phyloP scores from a whole-genome alignment of 257 asterid species.

The Solanum dulcamara region DNA sequence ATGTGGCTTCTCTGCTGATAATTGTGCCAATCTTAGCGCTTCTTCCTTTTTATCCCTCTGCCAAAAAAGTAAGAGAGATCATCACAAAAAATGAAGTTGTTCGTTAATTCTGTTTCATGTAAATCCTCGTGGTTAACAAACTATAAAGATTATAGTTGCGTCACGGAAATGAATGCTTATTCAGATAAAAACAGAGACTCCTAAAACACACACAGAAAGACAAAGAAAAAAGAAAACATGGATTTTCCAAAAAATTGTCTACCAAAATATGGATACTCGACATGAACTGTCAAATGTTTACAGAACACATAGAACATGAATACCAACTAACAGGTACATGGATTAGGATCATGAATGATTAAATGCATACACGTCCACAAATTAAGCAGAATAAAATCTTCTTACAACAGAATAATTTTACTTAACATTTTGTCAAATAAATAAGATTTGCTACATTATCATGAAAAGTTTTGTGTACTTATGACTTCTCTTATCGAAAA shows the following conservation, averaged over 20 bases:
- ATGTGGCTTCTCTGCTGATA: conserved; percentile 98
- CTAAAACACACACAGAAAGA: not conserved
- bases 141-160: not conserved
- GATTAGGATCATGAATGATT: not conserved
- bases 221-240: not conserved
- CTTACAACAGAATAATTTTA: not conserved
- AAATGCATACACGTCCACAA: not conserved
- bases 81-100: not conserved
- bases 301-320: not conserved
- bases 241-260: not conserved
- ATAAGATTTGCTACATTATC: not conserved
- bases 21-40: conserved; percentile 83
- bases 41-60: conserved; percentile 95
- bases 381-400: not conserved
- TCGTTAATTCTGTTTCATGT: not conserved
- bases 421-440: not conserved
- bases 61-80: conserved; percentile 15
- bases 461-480: not conserved
- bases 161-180: not conserved
- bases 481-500: not conserved
- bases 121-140: not conserved
- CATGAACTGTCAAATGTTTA: not conserved
- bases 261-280: not conserved
- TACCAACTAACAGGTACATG: not conserved
- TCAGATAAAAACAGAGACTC: not conserved